A percentile compares a stretch with the other conserved stretches of the same genome.
Evolutionary conservation across 768 basidiomycete genomes (phyloP).

Genomic region (Tubosaeta sp.): DNA sequence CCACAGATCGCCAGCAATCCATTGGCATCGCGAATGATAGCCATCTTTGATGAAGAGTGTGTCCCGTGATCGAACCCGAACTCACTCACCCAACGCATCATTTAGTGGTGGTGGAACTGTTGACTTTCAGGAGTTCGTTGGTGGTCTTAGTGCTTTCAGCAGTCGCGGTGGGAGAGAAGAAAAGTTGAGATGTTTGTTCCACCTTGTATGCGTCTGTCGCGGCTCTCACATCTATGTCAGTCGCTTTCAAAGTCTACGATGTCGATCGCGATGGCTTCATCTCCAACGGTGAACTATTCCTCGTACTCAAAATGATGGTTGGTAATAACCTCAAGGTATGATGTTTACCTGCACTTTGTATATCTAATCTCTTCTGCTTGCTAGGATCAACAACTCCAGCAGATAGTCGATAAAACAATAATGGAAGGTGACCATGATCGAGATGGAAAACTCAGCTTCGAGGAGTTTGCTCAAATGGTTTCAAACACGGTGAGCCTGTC

Average conservation of each 20-base stretch:
- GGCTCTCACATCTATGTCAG: constrained; percentile 38
- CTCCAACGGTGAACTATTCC: constrained; percentile 96
- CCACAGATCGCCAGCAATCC: constrained; percentile 99
- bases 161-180: constrained; percentile 96
- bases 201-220: background rate
- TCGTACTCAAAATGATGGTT: constrained; percentile 99
- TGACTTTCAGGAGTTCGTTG: constrained; percentile 99
- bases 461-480: constrained; percentile 96
- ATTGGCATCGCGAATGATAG: constrained; percentile 94
- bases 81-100: background rate
- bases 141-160: constrained; percentile 95
- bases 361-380: background rate
- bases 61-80: constrained; percentile 5
- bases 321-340: constrained; percentile 94
- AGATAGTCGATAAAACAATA: constrained; percentile 99
- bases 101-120: constrained; percentile 94
- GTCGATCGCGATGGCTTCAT: constrained; percentile 97
- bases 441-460: constrained; percentile 95
- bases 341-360: background rate
- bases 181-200: constrained; percentile 82
- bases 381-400: constrained; percentile 96
- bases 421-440: constrained; percentile 99
- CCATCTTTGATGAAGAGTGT: constrained; percentile 99
- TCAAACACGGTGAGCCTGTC: constrained; percentile 75
- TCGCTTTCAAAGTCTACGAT: constrained; percentile 99